Conservation (phyloP, 371 early-diverging fungal genomes). For the Modicella reniformis region DNA sequence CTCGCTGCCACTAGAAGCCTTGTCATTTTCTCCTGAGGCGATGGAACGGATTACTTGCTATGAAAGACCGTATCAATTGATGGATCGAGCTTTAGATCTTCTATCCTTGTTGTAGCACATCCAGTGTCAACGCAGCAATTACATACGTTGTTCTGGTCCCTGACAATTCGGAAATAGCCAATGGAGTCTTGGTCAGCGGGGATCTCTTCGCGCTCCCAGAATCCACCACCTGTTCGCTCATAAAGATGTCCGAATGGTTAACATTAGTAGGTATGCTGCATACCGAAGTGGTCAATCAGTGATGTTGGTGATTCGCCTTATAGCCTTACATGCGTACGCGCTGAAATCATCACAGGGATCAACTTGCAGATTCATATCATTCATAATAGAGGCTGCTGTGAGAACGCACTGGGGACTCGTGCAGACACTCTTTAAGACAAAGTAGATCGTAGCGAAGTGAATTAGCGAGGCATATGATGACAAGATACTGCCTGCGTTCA, state of each 20-base stretch:
- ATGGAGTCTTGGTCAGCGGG: constrained; percentile 62
- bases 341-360: constrained; percentile 70
- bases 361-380: constrained; percentile 56
- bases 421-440: constrained; percentile 56
- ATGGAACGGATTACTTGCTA: constrained; percentile 51
- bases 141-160: constrained; percentile 58
- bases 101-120: neutral
- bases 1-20: constrained; percentile 37
- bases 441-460: neutral
- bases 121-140: constrained; percentile 26
- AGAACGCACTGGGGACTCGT: constrained; percentile 66
- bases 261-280: neutral
- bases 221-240: constrained; percentile 60
- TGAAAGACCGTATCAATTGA: neutral
- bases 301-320: too few species aligned
- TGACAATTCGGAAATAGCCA: constrained; percentile 56
- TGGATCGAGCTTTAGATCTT: too few species aligned
- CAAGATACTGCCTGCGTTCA: too few species aligned
- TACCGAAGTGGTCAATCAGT: neutral
- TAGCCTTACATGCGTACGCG: constrained; percentile 66
- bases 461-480: neutral
- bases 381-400: constrained; percentile 64
- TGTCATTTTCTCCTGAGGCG: constrained; percentile 11
- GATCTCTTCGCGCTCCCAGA: constrained; percentile 59
- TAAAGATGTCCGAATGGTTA: neutral